Evolutionary conservation across 179 eudicot species (phyloP), one percentile per base, ranked within the genome.

Genomic region (Pouteria campechiana): DNA sequence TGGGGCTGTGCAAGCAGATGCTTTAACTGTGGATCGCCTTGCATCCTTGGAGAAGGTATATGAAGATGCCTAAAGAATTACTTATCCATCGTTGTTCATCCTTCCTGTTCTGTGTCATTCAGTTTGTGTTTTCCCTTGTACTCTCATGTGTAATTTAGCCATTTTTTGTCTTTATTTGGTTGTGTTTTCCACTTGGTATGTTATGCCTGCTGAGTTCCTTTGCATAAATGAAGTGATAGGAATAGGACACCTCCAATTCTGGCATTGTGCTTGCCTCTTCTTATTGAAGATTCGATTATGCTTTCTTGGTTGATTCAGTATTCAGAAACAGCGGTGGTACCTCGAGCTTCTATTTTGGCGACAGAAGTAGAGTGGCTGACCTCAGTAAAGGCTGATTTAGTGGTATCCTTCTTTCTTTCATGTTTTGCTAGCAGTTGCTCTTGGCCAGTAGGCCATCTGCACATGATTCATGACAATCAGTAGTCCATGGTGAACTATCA

Each of bases 1-100:
- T 72, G 99, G 99, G 56, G 99, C 99, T 41, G 96, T 92, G 65
- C 99, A 92, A 74, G 96, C 96, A 50, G 99, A 92, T 69, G 99
- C 99, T 40, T 69, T 90, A 68, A 90, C 96, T 16, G 98, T 90
- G 60, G 98, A 90, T 57, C 94, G 92, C 32, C 87, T 90, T 24
- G 98, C 92, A 30, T 90, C 98, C 44, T 65, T 90, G 70, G 94
- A 90, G 64, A 90, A 90, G 96, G 98, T 86, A 63, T 46, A 39
- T 20, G 25, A 47, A 9, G 28, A 8, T 21, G 16, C 30, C 7
- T 40, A 28, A 10, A 8, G 1, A 14, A 2, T 41, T 17, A 17
- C 27, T 35, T 13, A 7, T 39, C 27, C 29, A 23, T 58, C 23
- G 43, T n/a, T 17, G 15, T 11, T 42, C 15, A 25, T 7, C 34